A percentile compares a stretch with the other conserved stretches of the same genome.
Conservation (phyloP, 2,329 filamentous ascomycete genomes). For the Nigrograna mackinnonii region DNA sequence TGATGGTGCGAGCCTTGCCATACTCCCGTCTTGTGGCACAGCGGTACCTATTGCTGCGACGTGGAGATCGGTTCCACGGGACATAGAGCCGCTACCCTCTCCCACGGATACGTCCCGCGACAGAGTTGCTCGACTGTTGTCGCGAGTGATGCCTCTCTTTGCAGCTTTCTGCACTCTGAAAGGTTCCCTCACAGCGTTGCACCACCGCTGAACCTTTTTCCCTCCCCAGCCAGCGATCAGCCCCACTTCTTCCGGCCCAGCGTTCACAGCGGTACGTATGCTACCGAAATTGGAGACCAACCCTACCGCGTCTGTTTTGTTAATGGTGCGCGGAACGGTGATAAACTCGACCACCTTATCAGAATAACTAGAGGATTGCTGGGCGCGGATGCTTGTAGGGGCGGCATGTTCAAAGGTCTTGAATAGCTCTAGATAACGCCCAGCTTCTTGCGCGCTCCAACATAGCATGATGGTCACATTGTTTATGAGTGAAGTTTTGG, state of each 20-base stretch:
- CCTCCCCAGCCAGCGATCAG: slow-evolving; percentile 92
- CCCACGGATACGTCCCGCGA: slow-evolving; percentile 29
- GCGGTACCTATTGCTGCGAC: slow-evolving; percentile 24
- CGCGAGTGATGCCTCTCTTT: slow-evolving; percentile 52
- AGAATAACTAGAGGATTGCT: slow-evolving; percentile 80
- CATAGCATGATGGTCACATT: slow-evolving; percentile 90
- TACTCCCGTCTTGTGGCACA: slow-evolving; percentile 28
- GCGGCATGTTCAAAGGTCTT: slow-evolving; percentile 93
- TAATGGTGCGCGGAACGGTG: slow-evolving; percentile 85
- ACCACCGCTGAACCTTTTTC: slow-evolving; percentile 91
- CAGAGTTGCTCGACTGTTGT: slow-evolving; percentile 26
- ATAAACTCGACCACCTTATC: slow-evolving; percentile 92
- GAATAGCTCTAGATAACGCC: slow-evolving; percentile 90
- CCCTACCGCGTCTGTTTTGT: slow-evolving; percentile 91
- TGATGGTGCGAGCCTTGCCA: slow-evolving; percentile 21
- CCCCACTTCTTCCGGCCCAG: slow-evolving; percentile 80
- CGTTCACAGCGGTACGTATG: slow-evolving; percentile 83
- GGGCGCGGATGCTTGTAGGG: slow-evolving; percentile 77
- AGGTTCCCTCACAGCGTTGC: slow-evolving; percentile 77
- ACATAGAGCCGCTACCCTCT: slow-evolving; percentile 12
- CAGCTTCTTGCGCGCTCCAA: slow-evolving; percentile 93
- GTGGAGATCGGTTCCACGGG: background rate
- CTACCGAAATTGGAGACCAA: slow-evolving; percentile 92
- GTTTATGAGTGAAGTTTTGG: slow-evolving; percentile 90
- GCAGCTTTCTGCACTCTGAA: slow-evolving; percentile 76